Base-by-base conservation (phyloP, 768 basidiomycete genomes). In the Boletus fagicola region DNA sequence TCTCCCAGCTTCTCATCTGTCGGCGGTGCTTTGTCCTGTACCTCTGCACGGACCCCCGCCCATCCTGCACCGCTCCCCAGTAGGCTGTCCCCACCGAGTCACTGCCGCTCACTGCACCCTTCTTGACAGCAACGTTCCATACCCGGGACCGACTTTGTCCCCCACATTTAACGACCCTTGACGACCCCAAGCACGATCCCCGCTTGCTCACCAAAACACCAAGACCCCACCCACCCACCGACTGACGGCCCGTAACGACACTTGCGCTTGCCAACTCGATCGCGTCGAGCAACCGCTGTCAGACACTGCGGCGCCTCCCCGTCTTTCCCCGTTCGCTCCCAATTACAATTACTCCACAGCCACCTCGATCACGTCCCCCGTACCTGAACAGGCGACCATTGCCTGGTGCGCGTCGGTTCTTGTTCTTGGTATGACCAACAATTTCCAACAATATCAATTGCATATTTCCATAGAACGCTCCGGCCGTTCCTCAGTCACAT, bases 381-480 rank as follows among this genome's bases (percentile, higher is more conserved):
- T 70, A 68, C 68, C 70, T 71, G 68, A 61, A 62, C 54, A 61
- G 60, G 63, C 66, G 51, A 68, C 63, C 49, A 47, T 65, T 66
- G 57, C 58, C 66, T 66, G 66, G 71, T 69, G 62, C 65, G 71
- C 66, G 54, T 63, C 63, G 62, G 62, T 60, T 70, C 62, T 62
- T 65, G 62, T 57, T 53, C 64, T 70, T 65, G 68, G 61, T 70
- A 72, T 73, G 70, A 70, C 68, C 68, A 60, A 59, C 61, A 53
- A 71, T 71, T 71, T 71, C 70, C 69, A 71, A 72, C 70, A 62
- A 56, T 49, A 54, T 65, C 64, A 68, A 72, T 73, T 73, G 56
- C 70, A 70, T 70, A 70, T 70, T 67, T 63, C 61, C 22, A 61
- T 69, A 67, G 69, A 70, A 62, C 69, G 69, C 63, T 68, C 68